Conservation (phyloP, 768 basidiomycete genomes). For the Lentinula guzmanii region DNA sequence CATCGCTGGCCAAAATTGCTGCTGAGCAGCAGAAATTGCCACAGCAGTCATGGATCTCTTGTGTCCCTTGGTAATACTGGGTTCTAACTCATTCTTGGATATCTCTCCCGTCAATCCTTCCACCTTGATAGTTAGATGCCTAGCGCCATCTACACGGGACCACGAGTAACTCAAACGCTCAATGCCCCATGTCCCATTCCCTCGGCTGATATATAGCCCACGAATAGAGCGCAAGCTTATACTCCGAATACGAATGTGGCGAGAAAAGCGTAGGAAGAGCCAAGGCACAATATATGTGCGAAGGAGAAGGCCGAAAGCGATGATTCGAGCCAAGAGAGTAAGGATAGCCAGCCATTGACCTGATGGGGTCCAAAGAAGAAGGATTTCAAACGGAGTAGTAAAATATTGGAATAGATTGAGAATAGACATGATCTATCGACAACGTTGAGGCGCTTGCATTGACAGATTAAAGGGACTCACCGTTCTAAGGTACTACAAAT, state of each 20-base stretch:
- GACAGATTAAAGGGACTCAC: not conserved
- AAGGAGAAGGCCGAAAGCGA: slow-evolving; percentile 51
- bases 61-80: slow-evolving; percentile 25
- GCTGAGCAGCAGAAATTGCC: slow-evolving; percentile 35
- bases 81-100: slow-evolving; percentile 14
- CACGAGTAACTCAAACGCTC: slow-evolving; percentile 66
- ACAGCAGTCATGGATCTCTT: slow-evolving; percentile 39
- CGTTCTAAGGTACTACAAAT: not conserved
- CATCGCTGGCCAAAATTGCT: slow-evolving; percentile 30
- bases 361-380: slow-evolving; percentile 9
- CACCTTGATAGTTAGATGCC: slow-evolving; percentile 56
- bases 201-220: slow-evolving; percentile 62
- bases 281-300: slow-evolving; percentile 66
- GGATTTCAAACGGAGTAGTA: not conserved
- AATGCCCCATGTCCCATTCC: slow-evolving; percentile 48
- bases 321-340: slow-evolving; percentile 37
- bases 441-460: not conserved
- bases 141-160: slow-evolving; percentile 40
- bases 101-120: slow-evolving; percentile 52
- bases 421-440: not conserved
- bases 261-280: slow-evolving; percentile 53
- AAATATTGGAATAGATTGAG: not conserved
- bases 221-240: slow-evolving; percentile 75
- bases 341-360: slow-evolving; percentile 31
- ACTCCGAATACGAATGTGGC: slow-evolving; percentile 62